Evolutionary conservation across 169 alveolate genomes (phyloP).

Genomic region (Perkinsus chesapeaki): DNA sequence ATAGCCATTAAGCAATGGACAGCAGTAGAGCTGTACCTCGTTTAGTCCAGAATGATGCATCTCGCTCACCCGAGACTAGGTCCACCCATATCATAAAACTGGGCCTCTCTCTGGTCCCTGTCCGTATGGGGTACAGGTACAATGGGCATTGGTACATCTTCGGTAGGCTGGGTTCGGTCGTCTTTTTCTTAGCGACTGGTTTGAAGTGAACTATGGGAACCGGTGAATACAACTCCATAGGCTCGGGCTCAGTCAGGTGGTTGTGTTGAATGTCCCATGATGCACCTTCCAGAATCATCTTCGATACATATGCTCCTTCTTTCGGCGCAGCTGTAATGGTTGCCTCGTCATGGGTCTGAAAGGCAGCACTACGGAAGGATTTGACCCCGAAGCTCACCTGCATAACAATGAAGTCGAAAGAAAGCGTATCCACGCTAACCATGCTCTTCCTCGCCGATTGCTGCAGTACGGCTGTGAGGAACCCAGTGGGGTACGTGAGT

Average conservation of each 20-base stretch:
- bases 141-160: slow-evolving; percentile 78
- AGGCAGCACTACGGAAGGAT: neutral
- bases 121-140: slow-evolving; percentile 65
- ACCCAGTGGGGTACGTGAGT: slow-evolving; percentile 83
- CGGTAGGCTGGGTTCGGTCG: slow-evolving; percentile 20
- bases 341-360: slow-evolving; percentile 40
- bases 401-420: slow-evolving; percentile 54
- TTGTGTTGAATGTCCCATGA: slow-evolving; percentile 80
- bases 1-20: slow-evolving; percentile 48
- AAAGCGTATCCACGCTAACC: slow-evolving; percentile 71
- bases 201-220: slow-evolving; percentile 85
- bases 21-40: slow-evolving; percentile 83
- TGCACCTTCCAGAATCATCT: slow-evolving; percentile 84
- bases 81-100: slow-evolving; percentile 70
- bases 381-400: slow-evolving; percentile 11
- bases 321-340: slow-evolving; percentile 61
- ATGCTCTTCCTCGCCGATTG: slow-evolving; percentile 64
- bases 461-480: slow-evolving; percentile 83
- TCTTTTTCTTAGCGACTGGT: slow-evolving; percentile 70
- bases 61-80: slow-evolving; percentile 58
- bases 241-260: slow-evolving; percentile 74
- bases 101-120: slow-evolving; percentile 66
- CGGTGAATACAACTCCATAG: slow-evolving; percentile 66
- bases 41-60: slow-evolving; percentile 79
- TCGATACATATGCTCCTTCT: slow-evolving; percentile 82